Percentiles rank a stretch among this genome's conserved stretches.
Conservation (phyloP, 2,329 filamentous ascomycete genomes). For the Lecanicillium sp. region DNA sequence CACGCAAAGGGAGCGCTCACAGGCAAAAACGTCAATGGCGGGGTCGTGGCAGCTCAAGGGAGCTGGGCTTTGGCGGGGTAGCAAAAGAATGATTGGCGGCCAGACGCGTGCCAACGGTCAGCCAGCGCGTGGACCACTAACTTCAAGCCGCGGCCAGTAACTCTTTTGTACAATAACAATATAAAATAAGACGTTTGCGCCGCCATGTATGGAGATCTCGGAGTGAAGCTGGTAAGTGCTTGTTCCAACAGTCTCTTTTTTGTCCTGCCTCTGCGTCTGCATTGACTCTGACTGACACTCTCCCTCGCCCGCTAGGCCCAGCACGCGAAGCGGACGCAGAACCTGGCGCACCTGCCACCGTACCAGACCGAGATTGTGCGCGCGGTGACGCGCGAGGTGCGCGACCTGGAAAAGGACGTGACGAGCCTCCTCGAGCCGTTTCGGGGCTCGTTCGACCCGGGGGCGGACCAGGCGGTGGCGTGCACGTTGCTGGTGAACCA, state of each 20-base stretch:
- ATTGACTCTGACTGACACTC: not conserved
- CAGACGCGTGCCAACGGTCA: constrained; percentile 13
- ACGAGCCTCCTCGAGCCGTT: constrained; percentile 73
- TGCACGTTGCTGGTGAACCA: constrained; percentile 90
- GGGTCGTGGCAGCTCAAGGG: not conserved
- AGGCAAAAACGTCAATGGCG: not conserved
- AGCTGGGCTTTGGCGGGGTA: constrained; percentile 16
- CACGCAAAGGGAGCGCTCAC: too few species aligned
- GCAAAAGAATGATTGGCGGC: constrained; percentile 14
- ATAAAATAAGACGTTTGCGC: not conserved
- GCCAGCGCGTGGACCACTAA: constrained; percentile 1
- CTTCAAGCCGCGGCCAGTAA: not conserved
- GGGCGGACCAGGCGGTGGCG: constrained; percentile 73
- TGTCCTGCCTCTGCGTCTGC: too few species aligned
- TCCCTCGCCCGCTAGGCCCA: constrained; percentile 58
- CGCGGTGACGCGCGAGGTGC: constrained; percentile 80
- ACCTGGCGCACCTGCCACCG: constrained; percentile 76
- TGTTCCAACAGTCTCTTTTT: too few species aligned
- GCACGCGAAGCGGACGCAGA: constrained; percentile 91
- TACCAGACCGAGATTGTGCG: constrained; percentile 92
- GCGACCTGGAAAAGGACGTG: constrained; percentile 86
- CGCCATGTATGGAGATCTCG: constrained; percentile 79
- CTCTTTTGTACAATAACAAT: not conserved
- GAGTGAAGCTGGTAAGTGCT: constrained; percentile 72
- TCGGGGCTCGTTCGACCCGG: constrained; percentile 78